Base-by-base conservation (phyloP, 2,329 filamentous ascomycete species). In the Nigrospora osmanthi region DNA sequence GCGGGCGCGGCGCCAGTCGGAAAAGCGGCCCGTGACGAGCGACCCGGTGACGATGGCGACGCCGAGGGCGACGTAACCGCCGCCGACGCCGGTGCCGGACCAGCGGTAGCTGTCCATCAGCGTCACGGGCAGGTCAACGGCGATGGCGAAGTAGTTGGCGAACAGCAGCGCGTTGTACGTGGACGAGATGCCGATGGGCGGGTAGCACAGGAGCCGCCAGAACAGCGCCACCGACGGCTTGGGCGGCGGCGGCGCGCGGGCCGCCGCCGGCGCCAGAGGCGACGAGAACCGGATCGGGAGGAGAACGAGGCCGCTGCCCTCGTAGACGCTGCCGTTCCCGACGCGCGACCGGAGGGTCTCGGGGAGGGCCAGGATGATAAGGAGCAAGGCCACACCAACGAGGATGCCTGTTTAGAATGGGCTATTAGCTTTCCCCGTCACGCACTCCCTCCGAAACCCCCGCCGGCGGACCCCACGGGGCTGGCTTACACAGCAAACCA, bases 31-130 rank as follows among this genome's bases (percentile, higher is more conserved):
- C 19, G 19, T 23, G 19, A 23, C 19, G 19, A 23, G 19, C 68
- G 64, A 69, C 2, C 64, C 62, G 12, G 61, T 39, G 41, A 64
- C 55, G 45, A 64, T 56, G 14, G 55, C 52, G 23, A 65, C 31
- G 11, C 53, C 54, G 30, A 57, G 60, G 14, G 59, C 64, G 6
- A 69, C 53, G 44, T 63, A 69, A 10, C 59, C 62, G 6, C 59
- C 62, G 11, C 66, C 66, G 6, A 62, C 51, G 28, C 58, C 54
- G 2, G 57, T 56, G 4, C 56, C 56, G 6, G 59, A 62, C 57
- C 58, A 69, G 33, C 57, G 50, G 47, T 68, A 69, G 12, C 52
- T 33, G 43, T 54, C 35, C 44, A 60, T 54, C 45, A 64, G 54
- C 13, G 55, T 52, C 14, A 52, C 52, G 3, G 61, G 60, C 13